These are phyloP conservation scores for Phytopythium helicoides DNA, from an alignment of 352 stramenopile species.

Conservation along the genomic window DNA sequence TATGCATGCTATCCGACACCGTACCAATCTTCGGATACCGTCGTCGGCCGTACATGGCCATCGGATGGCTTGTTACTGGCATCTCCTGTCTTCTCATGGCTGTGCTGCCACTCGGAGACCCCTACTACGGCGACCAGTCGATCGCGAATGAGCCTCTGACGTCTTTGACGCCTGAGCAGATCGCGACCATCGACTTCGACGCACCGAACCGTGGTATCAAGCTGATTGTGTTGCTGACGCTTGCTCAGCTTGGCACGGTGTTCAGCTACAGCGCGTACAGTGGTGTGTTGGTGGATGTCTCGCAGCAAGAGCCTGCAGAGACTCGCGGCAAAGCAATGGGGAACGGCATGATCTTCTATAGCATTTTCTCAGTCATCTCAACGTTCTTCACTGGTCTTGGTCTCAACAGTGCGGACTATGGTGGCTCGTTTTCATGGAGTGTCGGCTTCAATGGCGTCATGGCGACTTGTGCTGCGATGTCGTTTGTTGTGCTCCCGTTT, in stretches of 20 bases:
- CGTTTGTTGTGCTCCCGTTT: conserved; percentile 35
- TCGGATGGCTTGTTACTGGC: conserved; percentile 54
- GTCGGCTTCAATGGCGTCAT: conserved; percentile 63
- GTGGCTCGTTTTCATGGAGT: conserved; percentile 48
- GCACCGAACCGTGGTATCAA: conserved; percentile 44
- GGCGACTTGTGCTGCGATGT: conserved; percentile 30
- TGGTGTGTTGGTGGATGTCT: conserved; percentile 58
- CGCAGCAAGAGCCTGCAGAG: conserved; percentile 42
- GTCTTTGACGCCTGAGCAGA: conserved; percentile 27
- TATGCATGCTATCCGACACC: conserved; percentile 74
- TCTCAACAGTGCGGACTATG: conserved; percentile 52
- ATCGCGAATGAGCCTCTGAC: conserved; percentile 23
- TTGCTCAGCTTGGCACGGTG: conserved; percentile 74
- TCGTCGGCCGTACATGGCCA: conserved; percentile 77
- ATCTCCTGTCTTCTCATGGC: conserved; percentile 45
- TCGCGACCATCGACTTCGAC: conserved; percentile 38
- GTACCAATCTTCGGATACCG: conserved; percentile 78
- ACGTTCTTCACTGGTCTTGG: conserved; percentile 44
- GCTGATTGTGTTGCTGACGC: conserved; percentile 64
- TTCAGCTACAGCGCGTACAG: conserved; percentile 72
- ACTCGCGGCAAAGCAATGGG: conserved; percentile 37
- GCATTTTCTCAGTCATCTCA: conserved; percentile 36
- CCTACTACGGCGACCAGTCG: conserved; percentile 43
- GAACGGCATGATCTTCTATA: conserved; percentile 31
- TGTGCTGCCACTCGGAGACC: conserved; percentile 36